Evolutionary conservation across 768 basidiomycete genomes (phyloP).

Genomic region (Mrakia gelida): DNA sequence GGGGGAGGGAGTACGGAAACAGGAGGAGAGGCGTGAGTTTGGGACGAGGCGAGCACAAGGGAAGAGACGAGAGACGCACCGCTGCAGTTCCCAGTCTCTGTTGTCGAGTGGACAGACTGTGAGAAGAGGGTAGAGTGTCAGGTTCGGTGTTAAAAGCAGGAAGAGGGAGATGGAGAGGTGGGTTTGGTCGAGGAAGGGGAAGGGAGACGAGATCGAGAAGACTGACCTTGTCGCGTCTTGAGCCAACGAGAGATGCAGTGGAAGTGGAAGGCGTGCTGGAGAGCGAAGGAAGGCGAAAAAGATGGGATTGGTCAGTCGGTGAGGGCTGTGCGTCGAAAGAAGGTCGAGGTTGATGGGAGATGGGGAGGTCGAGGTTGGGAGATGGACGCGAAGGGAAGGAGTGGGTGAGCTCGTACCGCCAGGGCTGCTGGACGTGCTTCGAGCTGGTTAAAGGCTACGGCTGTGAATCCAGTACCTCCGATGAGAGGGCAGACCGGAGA

Average conservation of each 20-base stretch:
- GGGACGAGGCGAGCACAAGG: too few species aligned
- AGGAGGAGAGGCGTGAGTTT: neutral
- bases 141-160: neutral
- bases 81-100: constrained; percentile 94
- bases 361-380: too few species aligned
- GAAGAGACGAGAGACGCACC: constrained; percentile 54
- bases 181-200: too few species aligned
- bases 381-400: too few species aligned
- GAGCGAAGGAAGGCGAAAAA: neutral
- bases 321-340: neutral
- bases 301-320: neutral
- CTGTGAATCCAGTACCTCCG: too few species aligned
- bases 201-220: neutral
- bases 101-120: constrained; percentile 60
- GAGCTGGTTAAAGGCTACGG: too few species aligned
- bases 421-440: too few species aligned
- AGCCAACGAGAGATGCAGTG: constrained; percentile 99
- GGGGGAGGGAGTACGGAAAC: too few species aligned
- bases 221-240: constrained; percentile 62
- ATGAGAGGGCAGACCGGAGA: too few species aligned
- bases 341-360: neutral
- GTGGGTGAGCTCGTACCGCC: too few species aligned
- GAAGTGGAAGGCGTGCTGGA: constrained; percentile 99
- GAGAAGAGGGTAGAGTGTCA: too few species aligned
- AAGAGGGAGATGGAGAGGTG: neutral